Evolutionary conservation across 1,284 basidiomycete species (phyloP).

Genomic region (Exobasidium cylindrosporum): DNA sequence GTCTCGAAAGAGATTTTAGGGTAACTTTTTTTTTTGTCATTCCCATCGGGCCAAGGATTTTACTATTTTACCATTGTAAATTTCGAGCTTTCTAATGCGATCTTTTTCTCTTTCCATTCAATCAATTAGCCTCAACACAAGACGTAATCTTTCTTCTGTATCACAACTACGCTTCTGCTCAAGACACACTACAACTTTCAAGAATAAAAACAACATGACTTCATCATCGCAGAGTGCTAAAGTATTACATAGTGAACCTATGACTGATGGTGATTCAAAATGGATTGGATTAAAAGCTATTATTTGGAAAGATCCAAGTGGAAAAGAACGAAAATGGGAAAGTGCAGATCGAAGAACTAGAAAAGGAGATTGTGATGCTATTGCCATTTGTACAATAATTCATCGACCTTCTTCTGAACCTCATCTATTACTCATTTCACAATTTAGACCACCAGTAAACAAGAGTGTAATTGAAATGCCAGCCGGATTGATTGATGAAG

Average conservation of each 20-base stretch:
- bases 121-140: no score
- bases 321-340: constrained; percentile 51
- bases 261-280: constrained; percentile 44
- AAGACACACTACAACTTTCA: no score
- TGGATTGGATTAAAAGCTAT: constrained; percentile 50
- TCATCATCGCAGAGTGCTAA: constrained; percentile 10
- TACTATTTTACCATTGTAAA: no score
- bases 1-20: no score
- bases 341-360: constrained; percentile 48
- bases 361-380: constrained; percentile 51
- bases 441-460: constrained; percentile 44
- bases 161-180: no score
- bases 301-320: constrained; percentile 49
- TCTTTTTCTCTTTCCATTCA: no score
- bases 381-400: constrained; percentile 50
- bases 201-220: no score
- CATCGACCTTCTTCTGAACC: constrained; percentile 36
- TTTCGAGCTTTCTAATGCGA: no score
- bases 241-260: constrained; percentile 11
- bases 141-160: no score
- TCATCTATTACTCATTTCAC: constrained; percentile 46
- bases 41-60: no score
- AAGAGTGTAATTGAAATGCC: constrained; percentile 51
- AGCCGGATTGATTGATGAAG: constrained; percentile 50
- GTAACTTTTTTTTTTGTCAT: no score